Base-by-base conservation (phyloP, 2,329 filamentous ascomycete genomes). In the Ophiostoma piceae region DNA sequence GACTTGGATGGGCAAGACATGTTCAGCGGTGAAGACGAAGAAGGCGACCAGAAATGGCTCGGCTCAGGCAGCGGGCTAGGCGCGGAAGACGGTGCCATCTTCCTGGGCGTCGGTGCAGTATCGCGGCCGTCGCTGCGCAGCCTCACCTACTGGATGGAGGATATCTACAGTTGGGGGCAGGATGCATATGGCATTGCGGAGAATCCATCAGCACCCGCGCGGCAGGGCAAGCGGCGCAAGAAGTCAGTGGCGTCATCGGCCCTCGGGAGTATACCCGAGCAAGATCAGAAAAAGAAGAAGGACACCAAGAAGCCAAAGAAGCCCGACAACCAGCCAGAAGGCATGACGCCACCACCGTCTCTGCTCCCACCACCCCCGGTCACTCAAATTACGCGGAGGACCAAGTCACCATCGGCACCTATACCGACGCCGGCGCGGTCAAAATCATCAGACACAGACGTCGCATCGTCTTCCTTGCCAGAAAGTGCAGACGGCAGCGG, bases 141-240 rank as follows among this genome's bases (percentile, higher is more conserved):
- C 74, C 77, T 97, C 35, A 90, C 90, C 0, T 86, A 90, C 69
- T 98, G 94, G 94, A 90, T 95, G 84, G 91, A 96, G 78, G 90
- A 92, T 75, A 84, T 97, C 2, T 96, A 95, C 78, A 88, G 84
- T 39, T 92, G 92, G 83, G 94, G 94, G 1, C 88, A 92, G 68
- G 85, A 91, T 75, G 89, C 94, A 1, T 98, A 97, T 77, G 94
- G 94, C 3, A 86, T 97, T 7, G 86, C 87, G 68, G 90, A 96
- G 47, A 93, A 92, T 73, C 91, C 92, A 16, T 86, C 85, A 1
- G 89, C 91, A 1, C 84, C 84, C 71, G 85, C 90, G 41, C 83
- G 84, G 66, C 79, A 80, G 60, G 79, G 77, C n/a, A 64, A 39
- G 41, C 71, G 69, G 75, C 79, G 75, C 69, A 79, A 80, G 76